Evolutionary conservation across 108 stramenopile genomes (phyloP), one percentile per base, ranked within the genome.

Genomic region (Skeletonema marinoi): DNA sequence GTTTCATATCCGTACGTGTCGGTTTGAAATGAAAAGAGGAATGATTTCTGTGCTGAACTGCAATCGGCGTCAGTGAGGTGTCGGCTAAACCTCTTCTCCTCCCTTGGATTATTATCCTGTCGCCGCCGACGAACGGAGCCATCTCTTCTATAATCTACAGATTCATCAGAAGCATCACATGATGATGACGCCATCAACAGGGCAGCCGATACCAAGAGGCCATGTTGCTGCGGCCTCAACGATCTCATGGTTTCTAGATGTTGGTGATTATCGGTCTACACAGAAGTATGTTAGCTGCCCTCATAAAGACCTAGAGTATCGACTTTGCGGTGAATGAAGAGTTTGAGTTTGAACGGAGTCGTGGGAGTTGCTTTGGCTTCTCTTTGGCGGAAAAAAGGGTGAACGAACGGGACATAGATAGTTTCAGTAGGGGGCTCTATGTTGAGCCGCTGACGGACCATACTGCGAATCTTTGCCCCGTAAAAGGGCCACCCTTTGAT

Each of bases 1-100:
- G 82, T 83, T 70, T 83, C 82, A 48, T 35, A 33, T 33, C 82
- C 82, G 36, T 75, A 83, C 19, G 48, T 73, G 60, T 83, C 82
- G 50, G 82, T 83, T 51, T 83, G 78, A 32, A 83, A 70, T 48
- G 72, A 74, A 8, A 83, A 66, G 13, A 44, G 29, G 56, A 83
- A 83, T 31, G 59, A 70, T 50, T 76, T 65, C 65, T 82, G 54
- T 11, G 25, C 3, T 2, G 19, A 6, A n/a, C 7, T 25, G 9
- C 54, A 56, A n/a, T 56, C 54, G 29, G 54, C 54, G 25, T 21
- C 25, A 56, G 54, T 56, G 19, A 56, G 54, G 25, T 25, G 54
- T 7, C 54, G 54, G 54, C 54, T 56, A 25, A 25, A 21, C 9
- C 19, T 25, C 54, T 25, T 56, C 25, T 8, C 21, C 54, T 1